Evolutionary conservation across 805 yeast species (phyloP).

Genomic region (Candida corydali): DNA sequence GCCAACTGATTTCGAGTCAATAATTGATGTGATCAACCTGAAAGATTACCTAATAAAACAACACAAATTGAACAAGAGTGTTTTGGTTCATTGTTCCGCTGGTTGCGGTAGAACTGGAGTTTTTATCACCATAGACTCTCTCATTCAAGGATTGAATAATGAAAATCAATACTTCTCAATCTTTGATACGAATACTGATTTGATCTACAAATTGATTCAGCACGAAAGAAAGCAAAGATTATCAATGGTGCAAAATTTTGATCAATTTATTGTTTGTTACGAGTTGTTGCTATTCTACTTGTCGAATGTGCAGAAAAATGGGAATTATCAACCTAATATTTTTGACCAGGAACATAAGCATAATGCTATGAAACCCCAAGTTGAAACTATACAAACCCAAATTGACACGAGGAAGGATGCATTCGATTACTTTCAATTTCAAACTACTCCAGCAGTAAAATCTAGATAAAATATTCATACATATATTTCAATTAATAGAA

Average conservation of each 20-base stretch:
- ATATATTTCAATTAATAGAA: constrained; percentile 8
- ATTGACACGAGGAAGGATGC: background rate
- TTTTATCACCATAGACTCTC: constrained; percentile 43
- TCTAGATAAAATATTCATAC: constrained; percentile 1
- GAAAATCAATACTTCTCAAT: constrained; percentile 1
- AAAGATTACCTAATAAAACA: constrained; percentile 23
- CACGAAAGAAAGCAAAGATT: constrained; percentile 69
- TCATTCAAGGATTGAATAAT: constrained; percentile 21
- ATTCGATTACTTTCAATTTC: constrained; percentile 3
- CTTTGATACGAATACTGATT: constrained; percentile 34
- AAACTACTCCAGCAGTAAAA: background rate
- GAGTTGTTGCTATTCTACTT: constrained; percentile 45
- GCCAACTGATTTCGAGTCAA: constrained; percentile 27
- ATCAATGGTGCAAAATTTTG: constrained; percentile 80
- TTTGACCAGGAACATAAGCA: background rate
- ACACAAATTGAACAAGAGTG: constrained; percentile 9
- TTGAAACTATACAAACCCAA: background rate
- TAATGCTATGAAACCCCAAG: background rate
- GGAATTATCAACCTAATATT: background rate
- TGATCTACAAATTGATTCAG: constrained; percentile 60
- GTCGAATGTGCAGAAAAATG: background rate
- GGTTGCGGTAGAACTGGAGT: constrained; percentile 61
- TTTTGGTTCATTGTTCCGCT: constrained; percentile 53
- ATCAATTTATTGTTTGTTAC: constrained; percentile 72
- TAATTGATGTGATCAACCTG: constrained; percentile 28